Evolutionary conservation across 257 asterid genomes (phyloP).

Genomic region (Ilex aquifolium): DNA sequence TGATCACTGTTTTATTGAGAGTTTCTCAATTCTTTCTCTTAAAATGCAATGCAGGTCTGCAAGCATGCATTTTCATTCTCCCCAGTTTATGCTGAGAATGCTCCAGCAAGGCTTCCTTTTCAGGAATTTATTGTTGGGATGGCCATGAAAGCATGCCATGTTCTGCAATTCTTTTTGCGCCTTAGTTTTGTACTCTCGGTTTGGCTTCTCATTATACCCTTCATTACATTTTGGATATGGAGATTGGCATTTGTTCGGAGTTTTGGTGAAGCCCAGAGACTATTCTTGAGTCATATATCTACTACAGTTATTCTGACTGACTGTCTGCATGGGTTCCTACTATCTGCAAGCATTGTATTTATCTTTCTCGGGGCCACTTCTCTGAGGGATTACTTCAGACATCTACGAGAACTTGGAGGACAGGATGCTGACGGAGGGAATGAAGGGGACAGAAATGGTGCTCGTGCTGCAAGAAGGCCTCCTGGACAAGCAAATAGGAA

Average conservation of each 20-base stretch:
- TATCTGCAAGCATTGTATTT: conserved; percentile 94
- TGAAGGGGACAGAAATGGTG: conserved; percentile 91
- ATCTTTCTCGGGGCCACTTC: conserved; percentile 99
- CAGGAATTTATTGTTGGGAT: conserved; percentile 85
- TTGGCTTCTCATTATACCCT: conserved; percentile 96
- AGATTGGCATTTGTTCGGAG: conserved; percentile 90
- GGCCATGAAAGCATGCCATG: conserved; percentile 91
- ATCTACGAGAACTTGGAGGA: conserved; percentile 88
- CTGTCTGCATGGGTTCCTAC: conserved; percentile 94
- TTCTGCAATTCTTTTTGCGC: conserved; percentile 81
- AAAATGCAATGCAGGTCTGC: conserved; percentile 60
- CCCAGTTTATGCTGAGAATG: conserved; percentile 92
- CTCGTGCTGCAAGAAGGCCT: conserved; percentile 83
- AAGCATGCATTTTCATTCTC: conserved; percentile 95
- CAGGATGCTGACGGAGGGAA: conserved; percentile 95
- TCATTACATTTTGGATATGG: conserved; percentile 99
- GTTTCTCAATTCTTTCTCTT: conserved; percentile 1
- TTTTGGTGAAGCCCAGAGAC: conserved; percentile 82
- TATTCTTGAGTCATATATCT: conserved; percentile 81
- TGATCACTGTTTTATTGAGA: neutral
- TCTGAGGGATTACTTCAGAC: conserved; percentile 90
- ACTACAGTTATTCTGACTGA: conserved; percentile 82
- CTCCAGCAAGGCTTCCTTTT: conserved; percentile 89
- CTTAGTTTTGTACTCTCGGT: conserved; percentile 92
- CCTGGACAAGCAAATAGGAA: conserved; percentile 77